Conservation (phyloP, 495 filamentous ascomycete species). For the Penicillium paxilli region DNA sequence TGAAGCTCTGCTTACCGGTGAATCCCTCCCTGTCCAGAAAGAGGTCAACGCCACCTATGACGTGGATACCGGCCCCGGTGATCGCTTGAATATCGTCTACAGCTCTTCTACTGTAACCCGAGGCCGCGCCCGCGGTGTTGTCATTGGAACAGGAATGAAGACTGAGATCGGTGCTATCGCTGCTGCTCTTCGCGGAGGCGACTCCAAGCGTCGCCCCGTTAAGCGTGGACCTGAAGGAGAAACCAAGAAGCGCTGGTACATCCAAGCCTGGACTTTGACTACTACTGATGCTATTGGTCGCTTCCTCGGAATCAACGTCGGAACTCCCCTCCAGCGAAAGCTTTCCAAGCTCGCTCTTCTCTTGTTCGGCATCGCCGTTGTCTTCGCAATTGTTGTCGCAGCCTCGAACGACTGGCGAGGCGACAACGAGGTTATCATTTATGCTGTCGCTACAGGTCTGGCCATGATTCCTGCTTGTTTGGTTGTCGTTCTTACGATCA, state of each 20-base stretch:
- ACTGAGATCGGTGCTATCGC: constrained; percentile 76
- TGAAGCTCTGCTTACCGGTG: constrained; percentile 74
- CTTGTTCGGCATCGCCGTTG: constrained; percentile 66
- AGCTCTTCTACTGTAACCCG: constrained; percentile 72
- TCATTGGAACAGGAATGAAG: constrained; percentile 69
- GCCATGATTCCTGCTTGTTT: constrained; percentile 75
- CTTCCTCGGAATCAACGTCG: constrained; percentile 70
- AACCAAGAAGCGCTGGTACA: constrained; percentile 64
- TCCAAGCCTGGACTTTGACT: constrained; percentile 68
- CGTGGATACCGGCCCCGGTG: constrained; percentile 60
- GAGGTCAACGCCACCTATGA: constrained; percentile 44
- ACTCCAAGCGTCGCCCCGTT: constrained; percentile 47
- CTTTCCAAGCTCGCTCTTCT: constrained; percentile 69
- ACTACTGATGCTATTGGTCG: constrained; percentile 63
- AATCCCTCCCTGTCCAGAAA: constrained; percentile 72
- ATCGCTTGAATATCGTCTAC: constrained; percentile 71
- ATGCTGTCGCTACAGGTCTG: constrained; percentile 69
- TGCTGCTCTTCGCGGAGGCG: constrained; percentile 53
- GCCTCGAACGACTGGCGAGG: constrained; percentile 59
- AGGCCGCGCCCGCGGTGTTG: constrained; percentile 66
- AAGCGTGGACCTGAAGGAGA: constrained; percentile 58
- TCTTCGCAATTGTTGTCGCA: constrained; percentile 70
- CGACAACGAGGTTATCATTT: constrained; percentile 65
- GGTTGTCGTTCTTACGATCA: constrained; percentile 75
- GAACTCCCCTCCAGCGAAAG: constrained; percentile 68